phyloP scores from a whole-genome alignment of 2,329 filamentous ascomycete species.

The Colletotrichum zoysiae region DNA sequence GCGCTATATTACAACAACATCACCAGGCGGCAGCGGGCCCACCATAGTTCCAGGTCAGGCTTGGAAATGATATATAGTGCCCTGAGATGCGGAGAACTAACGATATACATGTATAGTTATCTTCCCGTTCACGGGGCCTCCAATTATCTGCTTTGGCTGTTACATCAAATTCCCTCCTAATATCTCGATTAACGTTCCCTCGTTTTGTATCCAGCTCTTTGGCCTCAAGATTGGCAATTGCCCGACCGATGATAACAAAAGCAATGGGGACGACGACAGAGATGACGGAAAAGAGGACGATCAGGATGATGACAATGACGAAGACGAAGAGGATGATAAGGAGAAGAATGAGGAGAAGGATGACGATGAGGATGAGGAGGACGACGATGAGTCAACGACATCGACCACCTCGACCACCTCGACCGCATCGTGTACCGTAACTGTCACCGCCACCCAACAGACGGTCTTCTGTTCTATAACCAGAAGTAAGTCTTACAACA shows the following conservation, averaged over 20 bases:
- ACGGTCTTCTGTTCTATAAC: conserved; percentile 34
- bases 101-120: not conserved
- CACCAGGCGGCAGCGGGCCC: conserved; percentile 6
- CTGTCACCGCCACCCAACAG: conserved; percentile 34
- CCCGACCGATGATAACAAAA: not conserved
- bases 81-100: not conserved
- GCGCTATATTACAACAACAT: conserved; percentile 19
- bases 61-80: not conserved
- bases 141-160: conserved; percentile 20
- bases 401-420: not conserved
- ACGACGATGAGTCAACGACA: not conserved
- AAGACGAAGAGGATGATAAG: not conserved
- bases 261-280: not conserved
- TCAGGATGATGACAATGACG: not conserved
- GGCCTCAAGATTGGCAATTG: conserved; percentile 19
- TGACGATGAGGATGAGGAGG: too few relatives aligned
- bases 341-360: too few relatives aligned
- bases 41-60: conserved; percentile 25
- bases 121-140: conserved; percentile 9
- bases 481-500: conserved; percentile 6
- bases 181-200: conserved; percentile 12
- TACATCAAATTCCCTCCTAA: conserved; percentile 21
- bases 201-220: conserved; percentile 25
- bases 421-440: conserved; percentile 25
- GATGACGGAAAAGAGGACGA: not conserved